Conservation (phyloP, 768 basidiomycete genomes). For the Suillus variegatus region DNA sequence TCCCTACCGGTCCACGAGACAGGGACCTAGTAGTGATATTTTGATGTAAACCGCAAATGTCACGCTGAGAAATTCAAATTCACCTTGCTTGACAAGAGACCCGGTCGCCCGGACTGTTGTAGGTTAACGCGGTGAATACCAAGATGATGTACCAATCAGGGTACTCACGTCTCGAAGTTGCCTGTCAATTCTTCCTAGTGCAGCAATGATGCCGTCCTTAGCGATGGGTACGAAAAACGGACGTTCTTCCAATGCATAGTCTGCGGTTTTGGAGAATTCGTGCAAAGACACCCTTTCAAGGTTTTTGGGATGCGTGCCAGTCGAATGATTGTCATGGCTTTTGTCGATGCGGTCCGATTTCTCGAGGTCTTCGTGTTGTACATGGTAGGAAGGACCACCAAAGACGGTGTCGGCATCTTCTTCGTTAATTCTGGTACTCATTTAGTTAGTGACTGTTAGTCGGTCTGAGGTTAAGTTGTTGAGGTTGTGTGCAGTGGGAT, state of each 20-base stretch:
- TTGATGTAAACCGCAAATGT: not conserved
- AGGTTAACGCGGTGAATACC: not conserved
- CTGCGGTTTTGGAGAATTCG: constrained; percentile 47
- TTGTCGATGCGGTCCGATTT: constrained; percentile 18
- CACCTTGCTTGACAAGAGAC: constrained; percentile 66
- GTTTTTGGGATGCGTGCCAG: constrained; percentile 11
- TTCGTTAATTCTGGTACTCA: constrained; percentile 42
- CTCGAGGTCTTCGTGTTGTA: constrained; percentile 26
- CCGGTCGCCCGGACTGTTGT: constrained; percentile 53
- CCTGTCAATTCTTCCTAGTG: constrained; percentile 66
- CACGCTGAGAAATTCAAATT: constrained; percentile 15
- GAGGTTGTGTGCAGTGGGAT: constrained; percentile 43
- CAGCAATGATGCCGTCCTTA: constrained; percentile 65
- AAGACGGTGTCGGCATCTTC: constrained; percentile 41
- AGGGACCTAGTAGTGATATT: constrained; percentile 40
- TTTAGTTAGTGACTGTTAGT: constrained; percentile 11
- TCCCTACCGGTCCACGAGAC: constrained; percentile 72
- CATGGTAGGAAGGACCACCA: constrained; percentile 35
- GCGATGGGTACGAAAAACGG: constrained; percentile 74
- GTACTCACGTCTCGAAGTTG: constrained; percentile 55
- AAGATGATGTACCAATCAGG: constrained; percentile 10
- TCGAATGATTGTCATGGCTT: constrained; percentile 17
- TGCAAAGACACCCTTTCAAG: constrained; percentile 19
- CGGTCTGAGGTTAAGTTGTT: constrained; percentile 54
- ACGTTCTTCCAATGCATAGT: constrained; percentile 55